phyloP scores from a whole-genome alignment of 768 basidiomycete genomes.

The Kwoniella dejecticola region DNA sequence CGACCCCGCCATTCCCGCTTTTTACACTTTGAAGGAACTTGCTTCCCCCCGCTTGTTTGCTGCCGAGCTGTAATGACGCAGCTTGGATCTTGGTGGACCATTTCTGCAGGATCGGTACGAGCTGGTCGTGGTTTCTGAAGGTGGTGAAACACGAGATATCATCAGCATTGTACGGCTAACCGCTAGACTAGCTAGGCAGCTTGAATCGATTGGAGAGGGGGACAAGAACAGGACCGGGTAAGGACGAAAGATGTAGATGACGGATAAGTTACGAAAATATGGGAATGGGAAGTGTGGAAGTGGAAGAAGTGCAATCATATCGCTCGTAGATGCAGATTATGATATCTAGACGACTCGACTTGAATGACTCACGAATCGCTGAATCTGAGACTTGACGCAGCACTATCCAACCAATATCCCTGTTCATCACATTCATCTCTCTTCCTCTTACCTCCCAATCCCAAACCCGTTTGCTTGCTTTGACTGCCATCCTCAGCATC shows the following conservation, averaged over 20 bases:
- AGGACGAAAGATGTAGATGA: too few species aligned
- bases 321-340: too few species aligned
- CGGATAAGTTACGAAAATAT: too few species aligned
- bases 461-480: not conserved
- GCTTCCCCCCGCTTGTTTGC: conserved; percentile 63
- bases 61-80: conserved; percentile 70
- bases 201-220: too few species aligned
- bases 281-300: too few species aligned
- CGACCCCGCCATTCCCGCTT: conserved; percentile 56
- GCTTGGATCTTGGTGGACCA: conserved; percentile 97
- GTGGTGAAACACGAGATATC: too few species aligned
- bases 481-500: not conserved
- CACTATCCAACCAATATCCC: conserved; percentile 41
- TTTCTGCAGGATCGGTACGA: conserved; percentile 78
- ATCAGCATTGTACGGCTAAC: too few species aligned
- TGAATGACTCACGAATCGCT: conserved; percentile 47
- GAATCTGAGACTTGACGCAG: conserved; percentile 36
- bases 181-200: too few species aligned
- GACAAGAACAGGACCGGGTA: too few species aligned
- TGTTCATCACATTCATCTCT: conserved; percentile 29
- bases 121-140: too few species aligned
- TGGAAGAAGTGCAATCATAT: too few species aligned
- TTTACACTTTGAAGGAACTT: conserved; percentile 59
- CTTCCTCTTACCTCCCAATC: conserved; percentile 35
- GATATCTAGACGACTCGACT: conserved; percentile 58